Evolutionary conservation across 2,329 filamentous ascomycete genomes (phyloP).

Genomic region (Fusarium goolgardi): DNA sequence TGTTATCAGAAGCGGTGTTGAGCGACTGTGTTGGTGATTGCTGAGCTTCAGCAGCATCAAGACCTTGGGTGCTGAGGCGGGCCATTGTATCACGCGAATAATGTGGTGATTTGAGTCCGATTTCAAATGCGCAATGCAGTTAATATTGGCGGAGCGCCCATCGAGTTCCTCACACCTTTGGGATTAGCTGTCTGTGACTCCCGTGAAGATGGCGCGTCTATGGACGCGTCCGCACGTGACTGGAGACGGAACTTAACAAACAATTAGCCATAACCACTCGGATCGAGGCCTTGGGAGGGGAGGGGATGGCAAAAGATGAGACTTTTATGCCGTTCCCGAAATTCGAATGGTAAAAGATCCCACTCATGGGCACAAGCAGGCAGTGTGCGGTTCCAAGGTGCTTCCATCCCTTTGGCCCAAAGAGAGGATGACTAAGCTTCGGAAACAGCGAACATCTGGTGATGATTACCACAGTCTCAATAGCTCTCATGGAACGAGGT

Average conservation of each 20-base stretch:
- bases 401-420: neutral
- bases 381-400: neutral
- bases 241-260: neutral
- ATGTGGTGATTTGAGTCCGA: neutral
- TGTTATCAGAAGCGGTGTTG: constrained; percentile 21
- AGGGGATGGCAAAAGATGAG: neutral
- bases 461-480: neutral
- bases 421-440: neutral
- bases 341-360: neutral
- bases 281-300: no score
- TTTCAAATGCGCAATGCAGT: neutral
- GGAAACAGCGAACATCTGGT: neutral
- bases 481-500: neutral
- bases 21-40: constrained; percentile 36
- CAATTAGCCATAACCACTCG: neutral
- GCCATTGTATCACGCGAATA: constrained; percentile 26
- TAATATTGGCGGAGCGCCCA: neutral
- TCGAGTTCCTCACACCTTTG: neutral
- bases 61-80: constrained; percentile 40
- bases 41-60: constrained; percentile 22
- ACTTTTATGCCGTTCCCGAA: neutral
- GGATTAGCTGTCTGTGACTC: neutral
- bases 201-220: constrained; percentile 6
- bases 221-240: neutral
- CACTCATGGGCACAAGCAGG: neutral